phyloP scores from a whole-genome alignment of 768 basidiomycete species.

The Agaricus sinodeliciosus region DNA sequence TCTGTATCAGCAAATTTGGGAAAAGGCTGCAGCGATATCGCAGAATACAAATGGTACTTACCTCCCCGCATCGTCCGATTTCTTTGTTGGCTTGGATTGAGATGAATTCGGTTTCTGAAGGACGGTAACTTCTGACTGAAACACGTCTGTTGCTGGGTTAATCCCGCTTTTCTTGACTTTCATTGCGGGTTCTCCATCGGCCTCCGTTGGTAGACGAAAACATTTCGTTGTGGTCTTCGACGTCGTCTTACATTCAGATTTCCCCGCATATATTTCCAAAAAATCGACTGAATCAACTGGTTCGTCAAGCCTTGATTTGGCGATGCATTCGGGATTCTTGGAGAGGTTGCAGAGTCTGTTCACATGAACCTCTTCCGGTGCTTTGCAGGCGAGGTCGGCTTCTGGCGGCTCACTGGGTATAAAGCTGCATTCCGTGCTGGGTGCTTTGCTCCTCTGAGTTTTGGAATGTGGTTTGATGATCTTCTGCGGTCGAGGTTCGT shows the following conservation, averaged over 20 bases:
- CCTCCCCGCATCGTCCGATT: constrained; percentile 15
- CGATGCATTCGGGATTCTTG: too few species aligned
- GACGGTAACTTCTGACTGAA: not conserved
- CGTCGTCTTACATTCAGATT: not conserved
- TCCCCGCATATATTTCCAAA: not conserved
- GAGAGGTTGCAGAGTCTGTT: too few species aligned
- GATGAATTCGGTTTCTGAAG: not conserved
- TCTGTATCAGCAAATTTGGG: not conserved
- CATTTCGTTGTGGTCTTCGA: not conserved
- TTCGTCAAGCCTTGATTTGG: not conserved
- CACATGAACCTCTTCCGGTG: too few species aligned
- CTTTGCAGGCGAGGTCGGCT: not conserved
- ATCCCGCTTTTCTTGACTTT: not conserved
- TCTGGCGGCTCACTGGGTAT: not conserved
- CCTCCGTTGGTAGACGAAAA: not conserved
- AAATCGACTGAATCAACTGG: not conserved
- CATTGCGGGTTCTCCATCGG: not conserved
- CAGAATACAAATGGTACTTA: not conserved
- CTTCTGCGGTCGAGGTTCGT: not conserved
- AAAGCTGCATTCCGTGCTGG: not conserved
- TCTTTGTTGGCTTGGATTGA: not conserved
- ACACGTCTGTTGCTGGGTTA: not conserved
- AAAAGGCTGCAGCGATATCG: not conserved
- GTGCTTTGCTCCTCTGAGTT: not conserved
- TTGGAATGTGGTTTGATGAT: not conserved